Conservation (phyloP, 495 filamentous ascomycete species). For the Penicillium turbatum region DNA sequence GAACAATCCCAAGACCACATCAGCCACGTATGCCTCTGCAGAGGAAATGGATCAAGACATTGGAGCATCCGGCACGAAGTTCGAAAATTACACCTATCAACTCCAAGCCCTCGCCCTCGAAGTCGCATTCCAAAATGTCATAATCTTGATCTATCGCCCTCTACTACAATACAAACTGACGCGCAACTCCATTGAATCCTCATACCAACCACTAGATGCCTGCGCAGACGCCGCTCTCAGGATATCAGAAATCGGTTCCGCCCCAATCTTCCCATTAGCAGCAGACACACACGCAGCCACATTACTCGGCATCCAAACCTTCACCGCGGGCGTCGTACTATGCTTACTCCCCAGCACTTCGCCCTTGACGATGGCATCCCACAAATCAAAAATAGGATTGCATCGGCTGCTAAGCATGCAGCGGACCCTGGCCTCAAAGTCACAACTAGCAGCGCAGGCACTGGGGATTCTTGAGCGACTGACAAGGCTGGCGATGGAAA, state of each 20-base stretch:
- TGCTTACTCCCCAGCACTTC: constrained; percentile 27
- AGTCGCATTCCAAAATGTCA: constrained; percentile 26
- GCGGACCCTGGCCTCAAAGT: constrained; percentile 14
- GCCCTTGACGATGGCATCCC: constrained; percentile 13
- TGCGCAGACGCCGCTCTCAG: constrained; percentile 28
- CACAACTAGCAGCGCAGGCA: constrained; percentile 20
- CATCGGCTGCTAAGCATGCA: constrained; percentile 22
- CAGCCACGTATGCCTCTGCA: constrained; percentile 9
- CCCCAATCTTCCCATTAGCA: constrained; percentile 17
- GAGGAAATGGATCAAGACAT: constrained; percentile 28
- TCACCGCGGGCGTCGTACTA: constrained; percentile 28
- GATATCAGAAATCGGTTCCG: constrained; percentile 15
- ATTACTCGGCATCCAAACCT: constrained; percentile 31
- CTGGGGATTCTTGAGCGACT: constrained; percentile 25
- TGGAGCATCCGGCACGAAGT: constrained; percentile 23
- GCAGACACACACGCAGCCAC: constrained; percentile 28
- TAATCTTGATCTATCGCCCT: constrained; percentile 25
- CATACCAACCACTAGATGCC: neutral
- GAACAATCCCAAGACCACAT: neutral
- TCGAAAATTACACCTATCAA: constrained; percentile 28
- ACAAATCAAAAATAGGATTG: constrained; percentile 20
- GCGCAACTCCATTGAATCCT: neutral
- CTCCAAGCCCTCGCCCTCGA: constrained; percentile 27
- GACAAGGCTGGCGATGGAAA: constrained; percentile 26
- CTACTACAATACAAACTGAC: constrained; percentile 20